phyloP scores from a whole-genome alignment of 202 grass and related monocot genomes.

The Digitaria exilis region DNA sequence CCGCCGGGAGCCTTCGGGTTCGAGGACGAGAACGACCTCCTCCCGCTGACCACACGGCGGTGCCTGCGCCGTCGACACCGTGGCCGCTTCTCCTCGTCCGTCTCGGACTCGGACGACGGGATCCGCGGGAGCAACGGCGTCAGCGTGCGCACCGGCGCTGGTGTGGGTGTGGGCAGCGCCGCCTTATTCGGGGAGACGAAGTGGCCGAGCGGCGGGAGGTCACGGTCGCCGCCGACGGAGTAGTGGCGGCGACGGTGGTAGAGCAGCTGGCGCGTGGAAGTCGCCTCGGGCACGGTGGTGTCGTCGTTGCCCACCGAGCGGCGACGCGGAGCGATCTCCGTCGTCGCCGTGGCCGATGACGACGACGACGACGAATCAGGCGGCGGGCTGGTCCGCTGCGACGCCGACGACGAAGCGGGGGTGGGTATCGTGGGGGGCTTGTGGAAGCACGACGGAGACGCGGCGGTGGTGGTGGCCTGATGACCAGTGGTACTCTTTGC shows the following conservation, averaged over 20 bases:
- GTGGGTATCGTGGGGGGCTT: conserved; percentile 10
- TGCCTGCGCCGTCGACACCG: conserved; percentile 29
- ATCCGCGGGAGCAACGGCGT: conserved; percentile 26
- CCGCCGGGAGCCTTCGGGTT: conserved; percentile 14
- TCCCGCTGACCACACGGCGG: conserved; percentile 10
- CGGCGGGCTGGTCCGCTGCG: conserved; percentile 18
- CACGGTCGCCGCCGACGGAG: conserved; percentile 66
- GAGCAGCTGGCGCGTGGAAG: conserved; percentile 24
- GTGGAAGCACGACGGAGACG: conserved; percentile 28
- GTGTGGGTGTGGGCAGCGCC: background rate
- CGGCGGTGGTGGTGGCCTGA: background rate
- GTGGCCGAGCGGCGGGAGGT: conserved; percentile 49
- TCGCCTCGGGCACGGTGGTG: background rate
- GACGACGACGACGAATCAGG: background rate
- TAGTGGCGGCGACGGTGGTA: conserved; percentile 46
- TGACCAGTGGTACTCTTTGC: background rate
- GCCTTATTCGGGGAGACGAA: conserved; percentile 32
- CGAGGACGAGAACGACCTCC: conserved; percentile 44
- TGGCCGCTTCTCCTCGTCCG: conserved; percentile 33
- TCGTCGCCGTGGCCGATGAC: background rate
- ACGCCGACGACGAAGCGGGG: background rate
- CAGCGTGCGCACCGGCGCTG: conserved; percentile 21
- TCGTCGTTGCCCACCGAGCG: conserved; percentile 73
- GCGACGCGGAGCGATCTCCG: conserved; percentile 47
- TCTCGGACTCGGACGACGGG: conserved; percentile 48